Conservation (phyloP, 768 basidiomycete genomes). For the Tremella yokohamensis region DNA sequence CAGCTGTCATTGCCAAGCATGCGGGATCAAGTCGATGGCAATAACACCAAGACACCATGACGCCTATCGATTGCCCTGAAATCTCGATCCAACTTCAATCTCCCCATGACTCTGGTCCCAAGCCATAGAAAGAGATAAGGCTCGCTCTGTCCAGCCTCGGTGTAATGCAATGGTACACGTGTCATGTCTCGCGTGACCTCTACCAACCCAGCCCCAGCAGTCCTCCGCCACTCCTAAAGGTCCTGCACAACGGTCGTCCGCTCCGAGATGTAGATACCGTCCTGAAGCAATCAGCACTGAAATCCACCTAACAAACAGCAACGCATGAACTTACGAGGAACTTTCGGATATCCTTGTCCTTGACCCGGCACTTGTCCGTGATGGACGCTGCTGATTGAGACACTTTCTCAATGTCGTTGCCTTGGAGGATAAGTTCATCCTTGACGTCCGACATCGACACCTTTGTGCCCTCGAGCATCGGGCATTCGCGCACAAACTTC, state of each 20-base stretch:
- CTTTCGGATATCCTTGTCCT: conserved; percentile 98
- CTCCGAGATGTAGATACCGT: conserved; percentile 51
- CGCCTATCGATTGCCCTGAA: too few relatives aligned
- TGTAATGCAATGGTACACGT: conserved; percentile 3
- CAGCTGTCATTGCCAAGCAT: too few relatives aligned
- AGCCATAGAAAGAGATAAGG: too few relatives aligned
- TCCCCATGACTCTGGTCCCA: too few relatives aligned
- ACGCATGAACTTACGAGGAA: conserved; percentile 68
- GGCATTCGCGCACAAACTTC: conserved; percentile 85
- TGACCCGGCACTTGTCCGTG: conserved; percentile 91
- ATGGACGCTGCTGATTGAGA: conserved; percentile 98
- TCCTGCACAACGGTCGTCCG: conserved; percentile 46
- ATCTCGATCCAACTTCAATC: too few relatives aligned
- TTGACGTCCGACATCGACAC: conserved; percentile 47
- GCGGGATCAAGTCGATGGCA: too few relatives aligned
- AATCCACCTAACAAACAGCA: background rate
- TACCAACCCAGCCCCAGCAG: too few relatives aligned
- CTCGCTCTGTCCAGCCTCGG: too few relatives aligned
- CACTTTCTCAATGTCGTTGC: conserved; percentile 93
- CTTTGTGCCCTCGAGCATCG: conserved; percentile 77
- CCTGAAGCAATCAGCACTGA: conserved; percentile 1
- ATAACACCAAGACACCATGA: too few relatives aligned
- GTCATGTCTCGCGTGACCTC: background rate
- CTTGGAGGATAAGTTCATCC: conserved; percentile 70
- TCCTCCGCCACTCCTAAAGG: conserved; percentile 6